These are phyloP conservation scores for Termitomyces sp. DNA, from an alignment of 768 basidiomycete species.

Conservation along the genomic window DNA sequence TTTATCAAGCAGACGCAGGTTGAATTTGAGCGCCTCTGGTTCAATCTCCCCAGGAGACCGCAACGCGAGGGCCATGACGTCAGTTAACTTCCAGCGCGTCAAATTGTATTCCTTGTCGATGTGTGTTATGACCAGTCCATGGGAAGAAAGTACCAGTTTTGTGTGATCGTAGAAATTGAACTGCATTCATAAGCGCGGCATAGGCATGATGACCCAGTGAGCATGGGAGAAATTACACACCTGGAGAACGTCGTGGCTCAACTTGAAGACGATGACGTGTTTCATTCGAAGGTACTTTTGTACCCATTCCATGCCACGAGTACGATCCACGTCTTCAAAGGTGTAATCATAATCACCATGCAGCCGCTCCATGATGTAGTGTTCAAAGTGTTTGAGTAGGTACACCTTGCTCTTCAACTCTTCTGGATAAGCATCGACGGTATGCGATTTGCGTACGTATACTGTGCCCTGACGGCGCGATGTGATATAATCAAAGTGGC, in stretches of 20 bases:
- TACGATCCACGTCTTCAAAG: conserved; percentile 60
- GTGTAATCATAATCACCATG: conserved; percentile 83
- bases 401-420: conserved; percentile 89
- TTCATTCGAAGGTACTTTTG: conserved; percentile 96
- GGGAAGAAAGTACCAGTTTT: conserved; percentile 83
- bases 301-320: conserved; percentile 91
- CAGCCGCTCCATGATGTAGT: conserved; percentile 89
- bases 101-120: conserved; percentile 87
- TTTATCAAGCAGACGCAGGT: conserved; percentile 66
- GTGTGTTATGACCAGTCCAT: conserved; percentile 76
- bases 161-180: conserved; percentile 99
- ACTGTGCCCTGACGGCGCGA: conserved; percentile 59
- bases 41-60: conserved; percentile 31
- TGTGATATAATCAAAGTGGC: conserved; percentile 86
- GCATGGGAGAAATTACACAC: conserved; percentile 34
- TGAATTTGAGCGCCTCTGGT: conserved; percentile 53
- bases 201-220: not conserved
- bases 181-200: conserved; percentile 32
- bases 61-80: conserved; percentile 57
- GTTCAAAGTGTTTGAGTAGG: conserved; percentile 88
- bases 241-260: conserved; percentile 95
- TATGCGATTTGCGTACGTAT: conserved; percentile 67
- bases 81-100: conserved; percentile 65
- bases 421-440: conserved; percentile 65
- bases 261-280: conserved; percentile 92